phyloP scores from a whole-genome alignment of 176 grass and related monocot genomes.

The Dactylis glomerata region DNA sequence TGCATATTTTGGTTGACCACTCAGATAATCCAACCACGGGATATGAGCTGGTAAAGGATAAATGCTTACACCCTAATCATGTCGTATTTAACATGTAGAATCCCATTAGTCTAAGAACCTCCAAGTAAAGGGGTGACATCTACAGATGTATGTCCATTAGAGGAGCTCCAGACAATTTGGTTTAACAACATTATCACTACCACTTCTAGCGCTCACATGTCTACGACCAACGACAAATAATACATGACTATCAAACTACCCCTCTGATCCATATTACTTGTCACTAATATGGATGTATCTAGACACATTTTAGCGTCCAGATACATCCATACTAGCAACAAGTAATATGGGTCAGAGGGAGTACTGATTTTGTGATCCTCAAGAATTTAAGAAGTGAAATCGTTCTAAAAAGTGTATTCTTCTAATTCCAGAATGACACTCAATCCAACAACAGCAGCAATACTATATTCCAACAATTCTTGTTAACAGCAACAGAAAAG shows the following conservation, averaged over 20 bases:
- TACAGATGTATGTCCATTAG: background rate
- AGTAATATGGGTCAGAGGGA: background rate
- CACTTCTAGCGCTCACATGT: background rate
- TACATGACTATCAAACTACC: background rate
- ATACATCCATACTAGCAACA: no score
- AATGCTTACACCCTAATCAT: background rate
- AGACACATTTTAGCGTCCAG: no score
- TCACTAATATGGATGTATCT: no score
- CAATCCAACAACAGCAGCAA: background rate
- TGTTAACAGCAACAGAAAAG: background rate
- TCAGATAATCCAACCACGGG: background rate
- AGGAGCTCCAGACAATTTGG: background rate
- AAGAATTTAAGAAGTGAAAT: background rate
- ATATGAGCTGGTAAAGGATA: background rate
- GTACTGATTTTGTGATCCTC: background rate
- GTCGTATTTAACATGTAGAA: conserved; percentile 1
- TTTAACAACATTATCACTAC: background rate
- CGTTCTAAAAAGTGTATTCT: background rate
- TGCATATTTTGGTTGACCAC: background rate
- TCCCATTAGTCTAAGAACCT: background rate
- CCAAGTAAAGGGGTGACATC: background rate
- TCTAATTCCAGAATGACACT: background rate
- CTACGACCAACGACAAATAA: background rate
- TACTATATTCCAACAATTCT: background rate
- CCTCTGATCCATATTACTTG: no score